phyloP scores from a whole-genome alignment of 1,139 yeast species.

The Yamadazyma mexicana region DNA sequence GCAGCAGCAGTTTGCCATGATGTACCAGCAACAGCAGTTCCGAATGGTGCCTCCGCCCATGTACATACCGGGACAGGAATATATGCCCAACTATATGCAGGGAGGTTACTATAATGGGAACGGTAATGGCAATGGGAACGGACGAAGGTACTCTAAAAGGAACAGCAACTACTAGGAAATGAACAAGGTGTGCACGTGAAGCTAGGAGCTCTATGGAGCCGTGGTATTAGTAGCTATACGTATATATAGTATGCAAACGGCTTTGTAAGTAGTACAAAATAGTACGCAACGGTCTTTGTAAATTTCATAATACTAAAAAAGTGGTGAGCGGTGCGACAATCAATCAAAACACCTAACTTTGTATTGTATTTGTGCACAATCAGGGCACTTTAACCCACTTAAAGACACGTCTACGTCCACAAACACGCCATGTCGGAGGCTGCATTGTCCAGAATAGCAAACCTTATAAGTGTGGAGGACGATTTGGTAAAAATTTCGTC shows the following conservation, averaged over 20 bases:
- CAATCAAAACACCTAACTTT: too few species aligned
- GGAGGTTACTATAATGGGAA: constrained; percentile 7
- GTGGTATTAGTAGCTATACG: too few species aligned
- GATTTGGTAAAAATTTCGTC: constrained; percentile 58
- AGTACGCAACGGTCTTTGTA: too few species aligned
- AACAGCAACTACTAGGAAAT: constrained; percentile 4
- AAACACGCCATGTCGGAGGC: constrained; percentile 39
- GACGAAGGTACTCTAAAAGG: constrained; percentile 9
- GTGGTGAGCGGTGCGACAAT: too few species aligned
- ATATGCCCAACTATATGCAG: constrained; percentile 12
- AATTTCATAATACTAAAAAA: too few species aligned
- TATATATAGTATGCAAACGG: too few species aligned
- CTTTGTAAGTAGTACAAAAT: too few species aligned
- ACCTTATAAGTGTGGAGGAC: constrained; percentile 49
- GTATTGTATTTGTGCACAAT: too few species aligned
- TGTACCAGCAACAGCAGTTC: constrained; percentile 39
- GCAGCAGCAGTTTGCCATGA: constrained; percentile 40
- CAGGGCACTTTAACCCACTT: too few species aligned
- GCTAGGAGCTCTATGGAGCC: too few species aligned
- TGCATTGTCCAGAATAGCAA: constrained; percentile 45
- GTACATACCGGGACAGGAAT: constrained; percentile 34
- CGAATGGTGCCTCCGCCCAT: constrained; percentile 34
- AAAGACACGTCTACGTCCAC: not conserved
- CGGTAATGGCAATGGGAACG: constrained; percentile 13
- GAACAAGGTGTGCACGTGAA: too few species aligned